phyloP scores from a whole-genome alignment of 1,139 yeast genomes.

The Hanseniaspora gamundiae region DNA sequence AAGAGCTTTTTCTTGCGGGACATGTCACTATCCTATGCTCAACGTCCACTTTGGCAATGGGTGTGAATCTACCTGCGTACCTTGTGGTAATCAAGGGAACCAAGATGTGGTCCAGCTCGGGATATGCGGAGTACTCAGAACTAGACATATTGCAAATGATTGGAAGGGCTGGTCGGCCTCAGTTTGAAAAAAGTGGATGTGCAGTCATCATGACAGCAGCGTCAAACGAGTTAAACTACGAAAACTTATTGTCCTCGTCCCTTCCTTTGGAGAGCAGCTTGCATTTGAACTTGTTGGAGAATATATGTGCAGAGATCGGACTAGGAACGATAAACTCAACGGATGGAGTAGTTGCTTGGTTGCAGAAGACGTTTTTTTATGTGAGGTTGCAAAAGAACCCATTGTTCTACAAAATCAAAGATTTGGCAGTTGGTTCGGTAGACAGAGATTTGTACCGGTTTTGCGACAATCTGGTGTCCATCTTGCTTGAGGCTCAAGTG shows the following conservation, averaged over 20 bases:
- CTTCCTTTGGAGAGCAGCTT: conserved; percentile 39
- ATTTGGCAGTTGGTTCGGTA: too few species aligned
- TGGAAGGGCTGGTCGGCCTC: conserved; percentile 49
- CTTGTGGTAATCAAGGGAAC: conserved; percentile 91
- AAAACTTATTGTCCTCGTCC: conserved; percentile 32
- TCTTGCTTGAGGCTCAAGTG: conserved; percentile 20
- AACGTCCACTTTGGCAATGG: conserved; percentile 71
- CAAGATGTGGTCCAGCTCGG: conserved; percentile 26
- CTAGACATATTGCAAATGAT: conserved; percentile 41
- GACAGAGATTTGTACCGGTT: conserved; percentile 17
- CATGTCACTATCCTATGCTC: conserved; percentile 35
- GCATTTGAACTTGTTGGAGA: conserved; percentile 34
- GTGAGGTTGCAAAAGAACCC: conserved; percentile 33
- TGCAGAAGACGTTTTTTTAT: conserved; percentile 40
- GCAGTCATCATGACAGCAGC: conserved; percentile 41
- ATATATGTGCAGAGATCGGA: conserved; percentile 38
- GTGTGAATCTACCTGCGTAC: conserved; percentile 92
- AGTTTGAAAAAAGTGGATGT: conserved; percentile 40
- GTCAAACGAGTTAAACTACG: conserved; percentile 28
- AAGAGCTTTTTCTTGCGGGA: conserved; percentile 33
- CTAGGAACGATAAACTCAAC: conserved; percentile 30
- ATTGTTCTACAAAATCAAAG: conserved; percentile 23
- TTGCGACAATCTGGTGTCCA: conserved; percentile 24
- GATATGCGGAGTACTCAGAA: conserved; percentile 32
- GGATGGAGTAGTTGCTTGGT: conserved; percentile 36